A percentile compares a stretch with the other conserved stretches of the same genome.
These are phyloP conservation scores for Collybia nuda DNA, from an alignment of 768 basidiomycete genomes.

Conservation along the genomic window DNA sequence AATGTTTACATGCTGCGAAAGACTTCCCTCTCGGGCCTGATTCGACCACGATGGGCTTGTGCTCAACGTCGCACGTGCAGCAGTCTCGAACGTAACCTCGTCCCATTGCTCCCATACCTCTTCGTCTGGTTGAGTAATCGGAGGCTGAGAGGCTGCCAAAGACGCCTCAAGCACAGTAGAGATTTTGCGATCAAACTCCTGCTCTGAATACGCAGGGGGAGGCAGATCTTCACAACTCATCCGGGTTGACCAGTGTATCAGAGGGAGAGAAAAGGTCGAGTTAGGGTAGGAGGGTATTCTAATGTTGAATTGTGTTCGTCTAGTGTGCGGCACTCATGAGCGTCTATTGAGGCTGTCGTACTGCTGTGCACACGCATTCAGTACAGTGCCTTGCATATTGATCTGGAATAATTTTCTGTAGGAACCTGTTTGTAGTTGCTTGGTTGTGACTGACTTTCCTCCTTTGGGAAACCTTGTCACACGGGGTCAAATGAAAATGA, in stretches of 20 bases:
- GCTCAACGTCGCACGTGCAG: conserved; percentile 17
- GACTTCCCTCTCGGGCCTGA: not conserved
- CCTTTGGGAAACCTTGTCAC: no score
- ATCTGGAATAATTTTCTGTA: no score
- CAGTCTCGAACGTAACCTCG: conserved; percentile 34
- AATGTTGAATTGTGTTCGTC: not conserved
- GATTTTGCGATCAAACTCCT: conserved; percentile 56
- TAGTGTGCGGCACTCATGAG: not conserved
- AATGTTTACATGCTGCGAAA: conserved; percentile 3
- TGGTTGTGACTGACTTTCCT: no score
- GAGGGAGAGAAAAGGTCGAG: conserved; percentile 4
- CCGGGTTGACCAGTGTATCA: not conserved
- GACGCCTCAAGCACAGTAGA: conserved; percentile 40
- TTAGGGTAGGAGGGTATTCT: conserved; percentile 1
- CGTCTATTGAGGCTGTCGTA: not conserved
- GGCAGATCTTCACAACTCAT: conserved; percentile 27
- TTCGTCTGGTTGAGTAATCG: conserved; percentile 20
- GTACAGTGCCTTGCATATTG: no score
- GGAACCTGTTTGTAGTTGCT: no score
- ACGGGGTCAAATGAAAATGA: no score
- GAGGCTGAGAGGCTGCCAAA: conserved; percentile 23
- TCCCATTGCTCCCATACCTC: conserved; percentile 55
- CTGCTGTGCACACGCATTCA: not conserved
- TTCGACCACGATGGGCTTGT: no score
- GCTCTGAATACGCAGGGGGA: conserved; percentile 47